Evolutionary conservation across 371 early-diverging fungal genomes (phyloP).

Genomic region (Parasitella parasitica): DNA sequence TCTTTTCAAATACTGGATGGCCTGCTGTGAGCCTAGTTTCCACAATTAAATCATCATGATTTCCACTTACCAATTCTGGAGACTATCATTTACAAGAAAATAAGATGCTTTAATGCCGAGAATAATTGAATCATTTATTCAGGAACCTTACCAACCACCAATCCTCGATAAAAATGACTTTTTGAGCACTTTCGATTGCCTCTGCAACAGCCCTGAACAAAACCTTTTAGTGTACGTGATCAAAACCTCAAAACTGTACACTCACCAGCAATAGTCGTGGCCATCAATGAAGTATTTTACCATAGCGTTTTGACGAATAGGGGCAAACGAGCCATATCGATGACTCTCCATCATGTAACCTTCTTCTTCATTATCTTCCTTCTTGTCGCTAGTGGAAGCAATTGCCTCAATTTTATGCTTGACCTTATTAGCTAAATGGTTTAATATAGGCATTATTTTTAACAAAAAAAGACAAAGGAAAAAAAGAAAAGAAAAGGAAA

Average conservation of each 20-base stretch:
- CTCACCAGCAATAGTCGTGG: slow-evolving; percentile 80
- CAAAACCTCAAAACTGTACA: background rate
- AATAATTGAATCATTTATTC: background rate
- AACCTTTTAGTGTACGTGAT: background rate
- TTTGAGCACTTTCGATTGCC: slow-evolving; percentile 72
- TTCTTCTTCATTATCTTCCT: slow-evolving; percentile 40
- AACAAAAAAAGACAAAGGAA: background rate
- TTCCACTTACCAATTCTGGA: slow-evolving; percentile 41
- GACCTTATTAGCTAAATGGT: slow-evolving; percentile 32
- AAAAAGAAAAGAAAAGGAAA: background rate
- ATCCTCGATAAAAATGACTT: slow-evolving; percentile 82
- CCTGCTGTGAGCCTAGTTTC: too few relatives aligned
- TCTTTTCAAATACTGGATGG: slow-evolving; percentile 80
- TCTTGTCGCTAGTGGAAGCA: background rate
- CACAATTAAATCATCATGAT: background rate
- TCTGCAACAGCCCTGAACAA: slow-evolving; percentile 65
- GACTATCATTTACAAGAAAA: slow-evolving; percentile 23
- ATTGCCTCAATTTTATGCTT: slow-evolving; percentile 27
- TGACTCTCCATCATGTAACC: slow-evolving; percentile 46
- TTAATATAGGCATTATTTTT: slow-evolving; percentile 26
- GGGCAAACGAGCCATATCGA: slow-evolving; percentile 80
- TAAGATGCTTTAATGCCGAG: background rate
- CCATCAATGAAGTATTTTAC: slow-evolving; percentile 85
- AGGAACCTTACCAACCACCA: slow-evolving; percentile 82
- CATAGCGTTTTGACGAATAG: slow-evolving; percentile 65